A percentile compares a stretch with the other conserved stretches of the same genome.
Conservation (phyloP, 164 flowering plant species). For the Litsea cubeba region DNA sequence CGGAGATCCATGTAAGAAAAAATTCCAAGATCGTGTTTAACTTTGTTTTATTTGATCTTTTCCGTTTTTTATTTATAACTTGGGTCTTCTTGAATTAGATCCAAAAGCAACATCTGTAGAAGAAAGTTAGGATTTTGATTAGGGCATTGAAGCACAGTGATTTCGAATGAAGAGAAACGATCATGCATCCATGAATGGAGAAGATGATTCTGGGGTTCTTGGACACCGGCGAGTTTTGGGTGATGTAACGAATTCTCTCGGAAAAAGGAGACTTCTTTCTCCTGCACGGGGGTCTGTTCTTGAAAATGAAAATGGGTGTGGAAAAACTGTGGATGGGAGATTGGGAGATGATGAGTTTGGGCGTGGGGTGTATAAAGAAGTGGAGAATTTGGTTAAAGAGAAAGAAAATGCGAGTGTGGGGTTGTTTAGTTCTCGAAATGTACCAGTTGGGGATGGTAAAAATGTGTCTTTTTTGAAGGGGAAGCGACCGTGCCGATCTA, state of each 20-base stretch:
- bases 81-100: too few relatives aligned
- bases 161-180: neutral
- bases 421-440: slow-evolving; percentile 6
- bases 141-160: too few relatives aligned
- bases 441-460: neutral
- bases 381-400: slow-evolving; percentile 27
- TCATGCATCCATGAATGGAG: slow-evolving; percentile 1
- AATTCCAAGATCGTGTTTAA: too few relatives aligned
- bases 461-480: slow-evolving; percentile 9
- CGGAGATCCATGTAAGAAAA: too few relatives aligned
- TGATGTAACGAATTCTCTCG: slow-evolving; percentile 50
- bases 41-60: too few relatives aligned
- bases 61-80: too few relatives aligned
- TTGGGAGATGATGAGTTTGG: slow-evolving; percentile 11
- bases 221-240: slow-evolving; percentile 36
- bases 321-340: slow-evolving; percentile 10
- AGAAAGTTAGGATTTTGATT: too few relatives aligned
- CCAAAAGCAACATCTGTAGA: too few relatives aligned
- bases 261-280: slow-evolving; percentile 37
- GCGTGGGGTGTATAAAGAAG: slow-evolving; percentile 23
- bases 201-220: slow-evolving; percentile 16
- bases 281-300: slow-evolving; percentile 12
- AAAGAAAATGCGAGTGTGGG: neutral
- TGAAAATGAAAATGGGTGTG: slow-evolving; percentile 16
- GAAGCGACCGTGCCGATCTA: slow-evolving; percentile 6